Percentiles rank a stretch among this genome's conserved stretches.
phyloP scores from a whole-genome alignment of 2,329 filamentous ascomycete species.

The Sporothrix globosa region DNA sequence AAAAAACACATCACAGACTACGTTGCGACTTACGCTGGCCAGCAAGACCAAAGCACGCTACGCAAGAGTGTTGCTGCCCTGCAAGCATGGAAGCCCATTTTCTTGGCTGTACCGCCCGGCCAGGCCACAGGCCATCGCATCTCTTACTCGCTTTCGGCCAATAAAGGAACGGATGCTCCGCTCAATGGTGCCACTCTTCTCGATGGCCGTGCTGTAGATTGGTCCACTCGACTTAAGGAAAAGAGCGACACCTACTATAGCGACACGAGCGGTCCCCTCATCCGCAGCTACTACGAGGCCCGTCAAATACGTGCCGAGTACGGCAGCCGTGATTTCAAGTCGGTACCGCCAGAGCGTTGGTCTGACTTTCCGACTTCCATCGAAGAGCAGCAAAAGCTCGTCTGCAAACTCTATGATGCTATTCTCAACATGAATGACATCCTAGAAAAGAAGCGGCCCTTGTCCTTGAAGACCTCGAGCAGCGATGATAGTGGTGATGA shows the following conservation, averaged over 20 bases:
- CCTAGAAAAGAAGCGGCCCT: slow-evolving; percentile 32
- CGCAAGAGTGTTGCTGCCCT: slow-evolving; percentile 10
- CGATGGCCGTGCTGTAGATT: slow-evolving; percentile 28
- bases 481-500: background rate
- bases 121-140: slow-evolving; percentile 24
- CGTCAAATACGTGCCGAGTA: slow-evolving; percentile 35
- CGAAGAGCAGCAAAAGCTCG: slow-evolving; percentile 38
- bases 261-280: slow-evolving; percentile 24
- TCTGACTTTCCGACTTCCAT: slow-evolving; percentile 36
- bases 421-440: slow-evolving; percentile 35
- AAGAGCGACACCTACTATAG: slow-evolving; percentile 11
- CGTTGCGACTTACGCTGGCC: background rate
- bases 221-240: slow-evolving; percentile 31
- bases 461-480: slow-evolving; percentile 16
- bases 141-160: background rate
- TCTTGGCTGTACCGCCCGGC: slow-evolving; percentile 27
- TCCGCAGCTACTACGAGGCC: slow-evolving; percentile 29
- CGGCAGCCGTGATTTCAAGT: slow-evolving; percentile 33
- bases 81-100: slow-evolving; percentile 27
- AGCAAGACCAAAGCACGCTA: background rate
- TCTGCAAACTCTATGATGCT: slow-evolving; percentile 41
- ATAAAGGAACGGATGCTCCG: slow-evolving; percentile 19
- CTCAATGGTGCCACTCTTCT: slow-evolving; percentile 29
- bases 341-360: background rate
- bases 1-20: slow-evolving; percentile 18